Evolutionary conservation across 306 rosid genomes (phyloP).

Genomic region (Pyrus betulifolia): DNA sequence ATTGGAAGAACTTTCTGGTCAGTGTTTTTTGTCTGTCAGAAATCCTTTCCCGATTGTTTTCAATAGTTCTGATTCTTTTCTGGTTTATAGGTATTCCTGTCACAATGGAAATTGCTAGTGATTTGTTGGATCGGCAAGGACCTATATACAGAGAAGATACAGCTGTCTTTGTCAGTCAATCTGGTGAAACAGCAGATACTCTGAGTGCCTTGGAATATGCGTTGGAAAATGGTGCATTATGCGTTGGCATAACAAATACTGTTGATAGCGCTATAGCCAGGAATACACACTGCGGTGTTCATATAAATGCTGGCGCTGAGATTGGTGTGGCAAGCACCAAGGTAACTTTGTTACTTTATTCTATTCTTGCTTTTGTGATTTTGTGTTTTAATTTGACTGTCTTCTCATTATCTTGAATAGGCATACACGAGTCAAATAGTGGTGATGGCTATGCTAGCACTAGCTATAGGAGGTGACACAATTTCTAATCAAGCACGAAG

Average conservation of each 20-base stretch:
- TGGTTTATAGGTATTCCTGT: constrained; percentile 75
- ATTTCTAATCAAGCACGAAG: constrained; percentile 75
- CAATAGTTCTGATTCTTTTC: neutral
- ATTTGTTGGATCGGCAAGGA: constrained; percentile 92
- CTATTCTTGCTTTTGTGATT: constrained; percentile 9
- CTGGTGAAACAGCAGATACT: constrained; percentile 98
- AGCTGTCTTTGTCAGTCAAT: constrained; percentile 93
- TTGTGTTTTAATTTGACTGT: neutral
- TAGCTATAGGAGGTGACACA: constrained; percentile 89
- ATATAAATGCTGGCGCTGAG: constrained; percentile 97
- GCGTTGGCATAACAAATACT: constrained; percentile 93
- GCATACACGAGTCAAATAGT: constrained; percentile 99
- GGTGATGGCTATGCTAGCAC: constrained; percentile 96
- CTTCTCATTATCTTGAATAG: constrained; percentile 26
- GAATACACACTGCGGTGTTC: constrained; percentile 92
- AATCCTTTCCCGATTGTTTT: constrained; percentile 8
- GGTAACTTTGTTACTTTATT: constrained; percentile 37
- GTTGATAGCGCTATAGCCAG: constrained; percentile 96
- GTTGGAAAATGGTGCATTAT: constrained; percentile 84
- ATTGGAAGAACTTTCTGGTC: constrained; percentile 96
- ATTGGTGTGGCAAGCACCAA: constrained; percentile 99
- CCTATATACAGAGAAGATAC: constrained; percentile 96
- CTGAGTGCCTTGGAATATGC: constrained; percentile 89
- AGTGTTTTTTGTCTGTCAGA: constrained; percentile 22
- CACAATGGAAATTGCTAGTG: constrained; percentile 99